Conservation (phyloP, 2,329 filamentous ascomycete species). For the Trichoderma polysporum region DNA sequence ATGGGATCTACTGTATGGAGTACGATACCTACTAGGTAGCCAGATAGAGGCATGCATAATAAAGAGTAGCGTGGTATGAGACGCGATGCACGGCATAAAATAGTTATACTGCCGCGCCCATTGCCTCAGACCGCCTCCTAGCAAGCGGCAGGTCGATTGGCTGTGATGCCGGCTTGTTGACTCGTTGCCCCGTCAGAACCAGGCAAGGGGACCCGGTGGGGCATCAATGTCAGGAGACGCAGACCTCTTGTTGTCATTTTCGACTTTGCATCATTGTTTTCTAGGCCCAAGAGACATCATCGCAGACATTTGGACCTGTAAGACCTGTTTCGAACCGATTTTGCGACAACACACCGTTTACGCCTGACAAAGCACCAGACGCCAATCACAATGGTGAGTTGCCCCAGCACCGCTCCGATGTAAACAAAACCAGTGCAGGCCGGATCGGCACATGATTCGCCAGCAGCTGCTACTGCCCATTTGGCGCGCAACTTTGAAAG, state of each 20-base stretch:
- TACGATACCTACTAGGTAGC: too few relatives aligned
- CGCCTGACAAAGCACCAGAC: conserved; percentile 1
- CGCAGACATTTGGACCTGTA: conserved; percentile 12
- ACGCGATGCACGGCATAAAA: conserved; percentile 5
- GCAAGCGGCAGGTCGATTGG: conserved; percentile 11
- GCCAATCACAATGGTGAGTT: conserved; percentile 24
- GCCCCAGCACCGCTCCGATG: conserved; percentile 21
- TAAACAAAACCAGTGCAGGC: conserved; percentile 18
- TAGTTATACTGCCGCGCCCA: not conserved
- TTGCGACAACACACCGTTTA: not conserved
- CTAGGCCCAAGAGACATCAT: conserved; percentile 23
- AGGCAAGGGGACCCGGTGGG: conserved; percentile 19
- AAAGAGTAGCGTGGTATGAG: not conserved
- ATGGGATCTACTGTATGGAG: too few relatives aligned
- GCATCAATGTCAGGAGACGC: conserved; percentile 18
- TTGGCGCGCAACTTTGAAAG: conserved; percentile 9
- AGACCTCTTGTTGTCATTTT: conserved; percentile 21
- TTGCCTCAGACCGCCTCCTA: conserved; percentile 15
- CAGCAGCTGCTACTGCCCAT: conserved; percentile 9
- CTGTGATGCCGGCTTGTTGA: conserved; percentile 11
- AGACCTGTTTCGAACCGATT: conserved; percentile 9
- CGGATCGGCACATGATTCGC: conserved; percentile 17
- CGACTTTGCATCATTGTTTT: conserved; percentile 20
- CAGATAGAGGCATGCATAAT: too few relatives aligned
- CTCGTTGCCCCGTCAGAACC: conserved; percentile 21